Evolutionary conservation across 768 basidiomycete species (phyloP), one percentile per base, ranked within the genome.

Genomic region (Lentinula detonsa): DNA sequence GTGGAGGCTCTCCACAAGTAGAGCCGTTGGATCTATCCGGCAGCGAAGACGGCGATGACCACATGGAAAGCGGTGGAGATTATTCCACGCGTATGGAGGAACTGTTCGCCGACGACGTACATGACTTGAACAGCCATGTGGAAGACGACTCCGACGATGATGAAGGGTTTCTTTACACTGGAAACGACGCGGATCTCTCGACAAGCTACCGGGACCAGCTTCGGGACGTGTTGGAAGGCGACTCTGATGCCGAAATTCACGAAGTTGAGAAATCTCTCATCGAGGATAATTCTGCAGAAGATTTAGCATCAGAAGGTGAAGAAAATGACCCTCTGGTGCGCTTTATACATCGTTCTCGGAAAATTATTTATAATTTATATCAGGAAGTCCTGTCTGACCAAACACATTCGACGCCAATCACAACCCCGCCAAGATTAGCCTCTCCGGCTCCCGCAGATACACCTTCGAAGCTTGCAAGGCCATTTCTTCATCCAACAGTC

Each of bases 1-100:
- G 4, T 40, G 34, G 16, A 55, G 23, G 55, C 55, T 43, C 40
- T 10, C 55, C 42, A 40, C 55, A 37, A 28, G 55, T 15, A 23
- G 39, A 56, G 10, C 63, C 70, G 33, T 60, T 70, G 35, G 62
- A 70, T 39, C 74, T 78, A 61, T 77, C 75, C 35, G 80, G 79
- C 62, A 66, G 67, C 55, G 76, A 71, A 61, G 80, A 75, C 51
- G 55, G 77, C 52, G 78, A 76, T 31, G 76, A 78, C 35, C 71
- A 71, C 28, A 65, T 68, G 49, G 73, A 71, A 43, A 73, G 77
- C 62, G 65, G 66, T 28, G 82, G 83, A 3, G 83, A 87, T 70
- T 90, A 91, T 68, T 82, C 87, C 3, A 74, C 84, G 51, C 85
- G 81, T 50, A 84, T 90, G 81, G 85, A 85, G 46, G 88, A 90